Conservation (phyloP, 2,329 filamentous ascomycete genomes). For the Ophiostoma angusticollis region DNA sequence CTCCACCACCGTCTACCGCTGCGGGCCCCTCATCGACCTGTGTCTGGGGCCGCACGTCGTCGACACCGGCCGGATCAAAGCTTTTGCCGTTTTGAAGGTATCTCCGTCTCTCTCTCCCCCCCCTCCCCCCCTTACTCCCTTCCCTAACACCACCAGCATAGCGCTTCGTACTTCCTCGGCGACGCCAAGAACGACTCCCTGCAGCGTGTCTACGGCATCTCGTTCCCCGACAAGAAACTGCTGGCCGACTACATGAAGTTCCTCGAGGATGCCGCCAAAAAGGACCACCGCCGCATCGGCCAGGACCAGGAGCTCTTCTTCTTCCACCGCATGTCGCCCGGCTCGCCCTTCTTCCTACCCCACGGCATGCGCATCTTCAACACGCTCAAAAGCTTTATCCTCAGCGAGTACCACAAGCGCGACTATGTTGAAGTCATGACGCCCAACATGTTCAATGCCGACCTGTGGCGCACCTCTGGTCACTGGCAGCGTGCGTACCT, state of each 20-base stretch:
- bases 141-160: no score
- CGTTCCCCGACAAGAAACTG: constrained; percentile 88
- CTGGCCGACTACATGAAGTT: constrained; percentile 91
- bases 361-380: constrained; percentile 44
- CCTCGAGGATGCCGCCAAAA: constrained; percentile 93
- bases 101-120: no score
- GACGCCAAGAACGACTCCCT: constrained; percentile 89
- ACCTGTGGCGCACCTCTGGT: constrained; percentile 87
- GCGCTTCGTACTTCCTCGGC: constrained; percentile 70
- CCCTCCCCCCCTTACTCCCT: no score
- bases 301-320: constrained; percentile 96
- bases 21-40: constrained; percentile 86
- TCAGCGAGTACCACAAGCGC: constrained; percentile 81
- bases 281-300: constrained; percentile 87
- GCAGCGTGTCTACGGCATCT: constrained; percentile 92
- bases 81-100: constrained; percentile 92
- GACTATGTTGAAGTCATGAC: constrained; percentile 92
- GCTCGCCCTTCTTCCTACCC: constrained; percentile 82
- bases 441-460: constrained; percentile 91
- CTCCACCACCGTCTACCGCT: constrained; percentile 86
- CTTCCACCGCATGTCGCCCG: constrained; percentile 88
- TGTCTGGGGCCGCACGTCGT: constrained; percentile 92
- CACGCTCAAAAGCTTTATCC: constrained; percentile 53
- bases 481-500: constrained; percentile 60
- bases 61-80: constrained; percentile 85